Evolutionary conservation across 495 filamentous ascomycete genomes (phyloP), one percentile per base, ranked within the genome.

Genomic region (Trichoderma erinaceum): DNA sequence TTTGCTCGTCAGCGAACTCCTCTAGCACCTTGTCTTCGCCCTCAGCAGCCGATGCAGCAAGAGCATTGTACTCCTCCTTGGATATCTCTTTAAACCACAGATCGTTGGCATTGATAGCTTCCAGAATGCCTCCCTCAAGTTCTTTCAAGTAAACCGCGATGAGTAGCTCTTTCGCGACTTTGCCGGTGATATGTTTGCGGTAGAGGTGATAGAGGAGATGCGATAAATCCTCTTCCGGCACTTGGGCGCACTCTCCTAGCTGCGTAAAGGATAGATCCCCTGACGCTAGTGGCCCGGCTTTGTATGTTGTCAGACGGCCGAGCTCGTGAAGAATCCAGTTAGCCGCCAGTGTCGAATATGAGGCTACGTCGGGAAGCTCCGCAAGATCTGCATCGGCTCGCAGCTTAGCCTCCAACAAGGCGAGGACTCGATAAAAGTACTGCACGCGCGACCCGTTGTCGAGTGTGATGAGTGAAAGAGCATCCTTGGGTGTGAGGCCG

Each of bases 301-400:
- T 71, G 23, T 74, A 75, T 3, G 75, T 67, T 74, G 78, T 76
- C 3, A 96, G 81, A 6, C 92, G 92, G 12, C 93, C 93, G 25
- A 99, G 83, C 70, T 96, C 92, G 76, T 98, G 93, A 1, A 98
- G 81, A 48, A 93, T 88, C 91, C 91, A 90, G 71, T 87, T 82
- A 6, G 78, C 86, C 16, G 81, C 84, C n/a, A 87, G 71, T 69
- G 73, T 68, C 11, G 77, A 72, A n/a, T 77, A 69, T 1, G 41
- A 66, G 15, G 69, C 65, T 58, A 58, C 64, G 38, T 69, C 43
- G 21, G 52, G 27, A 25, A 18, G 46, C 12, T 73, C 48, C 46
- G 79, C 72, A 32, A 50, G 16, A 16, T 77, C 72, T 41, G 75
- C 71, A 16, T 79, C 76, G 11, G 85, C 78, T 13, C 73, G 73